These are phyloP conservation scores for Penicillium fimorum DNA, from an alignment of 495 filamentous ascomycete genomes.

Conservation along the genomic window DNA sequence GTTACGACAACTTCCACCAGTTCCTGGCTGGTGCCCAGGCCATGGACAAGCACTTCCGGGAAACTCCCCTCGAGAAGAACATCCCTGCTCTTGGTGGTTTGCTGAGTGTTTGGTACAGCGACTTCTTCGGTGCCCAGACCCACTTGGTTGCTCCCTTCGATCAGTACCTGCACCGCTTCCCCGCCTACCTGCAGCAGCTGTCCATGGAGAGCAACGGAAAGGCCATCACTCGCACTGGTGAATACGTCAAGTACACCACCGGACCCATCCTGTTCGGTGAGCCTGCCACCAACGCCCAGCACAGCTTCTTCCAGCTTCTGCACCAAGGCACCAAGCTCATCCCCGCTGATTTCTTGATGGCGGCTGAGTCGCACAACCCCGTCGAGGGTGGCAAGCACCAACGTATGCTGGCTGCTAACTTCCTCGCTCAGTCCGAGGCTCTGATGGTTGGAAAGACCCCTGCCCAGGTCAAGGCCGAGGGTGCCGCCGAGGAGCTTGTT, in stretches of 20 bases:
- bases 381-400: slow-evolving; percentile 89
- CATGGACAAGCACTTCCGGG: slow-evolving; percentile 98
- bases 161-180: slow-evolving; percentile 98
- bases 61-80: slow-evolving; percentile 87
- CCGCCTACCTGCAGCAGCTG: slow-evolving; percentile 96
- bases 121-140: slow-evolving; percentile 97
- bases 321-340: slow-evolving; percentile 99
- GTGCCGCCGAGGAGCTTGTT: slow-evolving; percentile 76
- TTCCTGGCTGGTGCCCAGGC: slow-evolving; percentile 94
- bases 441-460: slow-evolving; percentile 97
- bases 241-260: slow-evolving; percentile 95
- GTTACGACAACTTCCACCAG: slow-evolving; percentile 94
- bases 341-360: slow-evolving; percentile 95
- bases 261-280: slow-evolving; percentile 94
- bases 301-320: slow-evolving; percentile 99
- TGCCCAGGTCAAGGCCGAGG: slow-evolving; percentile 86
- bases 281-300: slow-evolving; percentile 97
- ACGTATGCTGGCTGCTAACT: slow-evolving; percentile 98
- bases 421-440: slow-evolving; percentile 95
- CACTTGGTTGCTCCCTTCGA: slow-evolving; percentile 98
- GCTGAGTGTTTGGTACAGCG: slow-evolving; percentile 95
- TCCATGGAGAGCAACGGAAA: slow-evolving; percentile 99
- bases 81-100: slow-evolving; percentile 91
- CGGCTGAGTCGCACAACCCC: slow-evolving; percentile 94
- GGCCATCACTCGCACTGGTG: slow-evolving; percentile 85